Evolutionary conservation across 2,329 filamentous ascomycete species (phyloP), one percentile per base, ranked within the genome.

Genomic region (Apiospora koreana): DNA sequence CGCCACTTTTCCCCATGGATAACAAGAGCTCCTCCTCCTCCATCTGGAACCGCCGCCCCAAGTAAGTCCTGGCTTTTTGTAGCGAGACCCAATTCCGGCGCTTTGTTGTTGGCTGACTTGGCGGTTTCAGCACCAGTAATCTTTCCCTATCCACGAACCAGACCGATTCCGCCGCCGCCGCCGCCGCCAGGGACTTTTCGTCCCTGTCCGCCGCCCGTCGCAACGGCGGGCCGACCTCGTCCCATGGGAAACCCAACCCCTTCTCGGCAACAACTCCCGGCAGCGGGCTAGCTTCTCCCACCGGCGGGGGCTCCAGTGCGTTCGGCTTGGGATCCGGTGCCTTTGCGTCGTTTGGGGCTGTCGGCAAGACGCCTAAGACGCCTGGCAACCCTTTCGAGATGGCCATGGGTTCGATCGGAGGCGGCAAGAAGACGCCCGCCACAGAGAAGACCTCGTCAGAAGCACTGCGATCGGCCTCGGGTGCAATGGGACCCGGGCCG

Each of bases 311-410:
- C 94, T 94, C 78, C 23, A 95, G 92, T 77, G 95, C 95, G 71
- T 99, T 99, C 83, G 95, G 94, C 67, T 86, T 99, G 72, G 96
- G 96, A 50, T 97, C 94, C 23, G 96, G 96, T 76, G 96, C 96
- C 69, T 99, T 99, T 81, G 95, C 95, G 48, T 97, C 95, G n/a
- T 97, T 97, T 81, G 95, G 95, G 31, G 89, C 92, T 42, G 88
- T 89, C 43, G 54, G 54, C 28, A 97, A 97, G 85, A 95, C 94
- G 2, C 93, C 94, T 68, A 98, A 98, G 85, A 91, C 93, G 65
- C 88, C 92, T 10, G 93, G 92, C 67, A 92, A 93, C 73, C 90
- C 92, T 18, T 93, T 97, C 81, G 95, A 98, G 75, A 88, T 92
- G 74, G 89, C 89, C 74, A 89, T 90, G 82, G 86, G 86, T 67